These are phyloP conservation scores for Knufia petricola DNA, from an alignment of 2,329 filamentous ascomycete genomes.

Conservation along the genomic window DNA sequence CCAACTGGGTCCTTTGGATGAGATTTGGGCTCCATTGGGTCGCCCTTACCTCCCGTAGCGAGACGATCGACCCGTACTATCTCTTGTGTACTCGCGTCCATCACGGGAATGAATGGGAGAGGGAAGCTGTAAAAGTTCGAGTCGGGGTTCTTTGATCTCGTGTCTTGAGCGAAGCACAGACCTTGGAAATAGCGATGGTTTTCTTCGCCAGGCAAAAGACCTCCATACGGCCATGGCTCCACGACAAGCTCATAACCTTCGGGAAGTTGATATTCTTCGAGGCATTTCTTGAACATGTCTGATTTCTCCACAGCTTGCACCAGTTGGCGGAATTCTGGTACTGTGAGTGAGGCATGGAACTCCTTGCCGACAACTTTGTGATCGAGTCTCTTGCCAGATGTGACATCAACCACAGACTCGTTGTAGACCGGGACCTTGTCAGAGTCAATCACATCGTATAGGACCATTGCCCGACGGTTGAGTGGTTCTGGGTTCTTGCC, in stretches of 20 bases:
- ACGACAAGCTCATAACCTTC: constrained; percentile 42
- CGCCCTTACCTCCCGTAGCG: constrained; percentile 41
- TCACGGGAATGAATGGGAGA: constrained; percentile 49
- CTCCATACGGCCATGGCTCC: constrained; percentile 50
- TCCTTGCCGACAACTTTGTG: constrained; percentile 41
- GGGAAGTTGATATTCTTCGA: constrained; percentile 44
- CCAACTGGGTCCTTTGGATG: constrained; percentile 40
- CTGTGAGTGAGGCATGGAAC: constrained; percentile 38
- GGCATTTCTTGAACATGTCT: constrained; percentile 42
- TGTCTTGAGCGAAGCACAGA: constrained; percentile 44
- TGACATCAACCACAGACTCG: constrained; percentile 45
- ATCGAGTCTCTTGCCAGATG: constrained; percentile 31
- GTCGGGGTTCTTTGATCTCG: constrained; percentile 39
- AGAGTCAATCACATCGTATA: constrained; percentile 47
- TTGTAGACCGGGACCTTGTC: constrained; percentile 46
- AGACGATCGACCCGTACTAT: constrained; percentile 50
- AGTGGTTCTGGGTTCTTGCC: constrained; percentile 37
- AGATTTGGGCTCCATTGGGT: constrained; percentile 37
- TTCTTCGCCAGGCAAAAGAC: constrained; percentile 39
- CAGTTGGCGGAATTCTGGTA: constrained; percentile 38
- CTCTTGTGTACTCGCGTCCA: constrained; percentile 47
- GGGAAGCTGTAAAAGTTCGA: constrained; percentile 56
- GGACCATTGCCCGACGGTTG: constrained; percentile 42
- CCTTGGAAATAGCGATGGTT: constrained; percentile 45
- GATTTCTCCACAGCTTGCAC: constrained; percentile 44